A percentile compares a stretch with the other conserved stretches of the same genome.
These are phyloP conservation scores for Cordyceps tenuipes DNA, from an alignment of 2,329 filamentous ascomycete species.

Conservation along the genomic window DNA sequence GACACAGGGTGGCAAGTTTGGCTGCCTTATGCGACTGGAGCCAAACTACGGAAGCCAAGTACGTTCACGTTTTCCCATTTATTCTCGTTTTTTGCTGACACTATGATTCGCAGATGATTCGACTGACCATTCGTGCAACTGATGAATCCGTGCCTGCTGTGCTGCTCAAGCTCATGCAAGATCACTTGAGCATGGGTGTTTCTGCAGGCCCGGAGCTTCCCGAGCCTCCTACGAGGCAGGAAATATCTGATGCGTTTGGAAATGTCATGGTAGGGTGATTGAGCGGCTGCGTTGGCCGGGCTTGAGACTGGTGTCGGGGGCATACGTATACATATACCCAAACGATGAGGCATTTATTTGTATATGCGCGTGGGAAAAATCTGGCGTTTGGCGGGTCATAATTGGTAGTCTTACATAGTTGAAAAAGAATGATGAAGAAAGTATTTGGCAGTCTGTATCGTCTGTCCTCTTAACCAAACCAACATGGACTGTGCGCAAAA, in stretches of 20 bases:
- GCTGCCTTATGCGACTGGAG: slow-evolving; percentile 86
- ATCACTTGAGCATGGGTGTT: slow-evolving; percentile 55
- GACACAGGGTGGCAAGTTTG: slow-evolving; percentile 78
- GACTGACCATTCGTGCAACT: slow-evolving; percentile 86
- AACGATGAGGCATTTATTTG: background rate
- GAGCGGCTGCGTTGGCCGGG: background rate
- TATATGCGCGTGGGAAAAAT: slow-evolving; percentile 2
- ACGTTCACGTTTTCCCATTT: slow-evolving; percentile 26
- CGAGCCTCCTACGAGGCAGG: slow-evolving; percentile 34
- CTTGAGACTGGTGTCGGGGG: background rate
- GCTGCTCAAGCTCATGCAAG: slow-evolving; percentile 79
- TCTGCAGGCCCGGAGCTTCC: slow-evolving; percentile 32
- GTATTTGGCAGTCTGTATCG: background rate
- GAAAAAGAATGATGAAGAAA: background rate
- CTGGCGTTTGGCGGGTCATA: slow-evolving; percentile 3
- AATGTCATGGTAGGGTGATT: slow-evolving; percentile 42
- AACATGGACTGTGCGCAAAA: background rate
- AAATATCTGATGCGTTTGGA: slow-evolving; percentile 48
- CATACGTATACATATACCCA: background rate
- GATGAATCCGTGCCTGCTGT: slow-evolving; percentile 80
- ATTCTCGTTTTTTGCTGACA: slow-evolving; percentile 15
- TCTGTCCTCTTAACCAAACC: background rate
- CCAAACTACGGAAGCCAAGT: slow-evolving; percentile 90
- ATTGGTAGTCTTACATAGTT: background rate
- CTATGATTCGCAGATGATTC: slow-evolving; percentile 65